Evolutionary conservation across 768 basidiomycete species (phyloP).

Genomic region (Boletus huronensis): DNA sequence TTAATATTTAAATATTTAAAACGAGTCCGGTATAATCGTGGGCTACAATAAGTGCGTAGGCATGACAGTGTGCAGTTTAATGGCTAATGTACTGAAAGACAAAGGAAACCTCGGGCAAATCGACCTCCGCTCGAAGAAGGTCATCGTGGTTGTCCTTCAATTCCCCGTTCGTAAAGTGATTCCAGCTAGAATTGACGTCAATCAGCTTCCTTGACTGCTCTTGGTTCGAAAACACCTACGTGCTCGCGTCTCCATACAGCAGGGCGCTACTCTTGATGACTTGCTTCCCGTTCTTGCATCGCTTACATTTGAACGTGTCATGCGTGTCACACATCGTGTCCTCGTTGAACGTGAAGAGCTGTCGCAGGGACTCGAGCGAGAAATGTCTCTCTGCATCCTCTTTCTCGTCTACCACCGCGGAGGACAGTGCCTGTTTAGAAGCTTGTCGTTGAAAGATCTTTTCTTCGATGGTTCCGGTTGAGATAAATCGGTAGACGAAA

Average conservation of each 20-base stretch:
- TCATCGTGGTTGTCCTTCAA: constrained; percentile 93
- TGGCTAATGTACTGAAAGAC: constrained; percentile 97
- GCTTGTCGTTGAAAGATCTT: constrained; percentile 99
- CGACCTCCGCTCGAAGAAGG: constrained; percentile 85
- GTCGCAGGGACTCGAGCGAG: constrained; percentile 80
- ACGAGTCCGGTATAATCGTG: no score
- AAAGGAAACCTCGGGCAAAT: constrained; percentile 80
- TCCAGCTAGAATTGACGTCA: constrained; percentile 63
- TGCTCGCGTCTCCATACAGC: constrained; percentile 95
- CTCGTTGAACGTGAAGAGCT: constrained; percentile 90
- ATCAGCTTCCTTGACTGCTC: neutral
- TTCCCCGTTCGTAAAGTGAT: constrained; percentile 90
- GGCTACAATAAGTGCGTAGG: no score
- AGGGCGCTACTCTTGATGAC: constrained; percentile 77
- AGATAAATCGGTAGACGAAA: constrained; percentile 98
- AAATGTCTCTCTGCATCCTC: constrained; percentile 96
- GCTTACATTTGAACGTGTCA: constrained; percentile 96
- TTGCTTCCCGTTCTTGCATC: constrained; percentile 86
- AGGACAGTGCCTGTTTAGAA: constrained; percentile 93
- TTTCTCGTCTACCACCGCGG: constrained; percentile 97
- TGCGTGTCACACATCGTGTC: constrained; percentile 89
- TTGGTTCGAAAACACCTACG: constrained; percentile 53
- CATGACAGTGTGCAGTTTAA: constrained; percentile 34
- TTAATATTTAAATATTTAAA: neutral
- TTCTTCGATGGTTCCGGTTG: constrained; percentile 96